These are phyloP conservation scores for Ceratocystis cubensis DNA, from an alignment of 2,329 filamentous ascomycete genomes.

Conservation along the genomic window DNA sequence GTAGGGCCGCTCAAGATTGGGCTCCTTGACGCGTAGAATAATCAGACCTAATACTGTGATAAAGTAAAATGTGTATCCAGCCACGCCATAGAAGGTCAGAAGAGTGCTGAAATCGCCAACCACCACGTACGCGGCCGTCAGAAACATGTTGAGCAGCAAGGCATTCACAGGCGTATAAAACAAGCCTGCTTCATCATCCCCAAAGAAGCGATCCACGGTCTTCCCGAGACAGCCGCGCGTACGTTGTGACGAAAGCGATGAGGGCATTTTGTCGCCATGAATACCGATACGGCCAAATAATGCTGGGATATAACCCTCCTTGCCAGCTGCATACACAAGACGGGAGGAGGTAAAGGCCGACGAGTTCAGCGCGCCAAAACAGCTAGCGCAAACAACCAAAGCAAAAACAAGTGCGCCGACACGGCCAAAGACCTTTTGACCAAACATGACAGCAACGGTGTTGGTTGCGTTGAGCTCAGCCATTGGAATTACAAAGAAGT, in stretches of 20 bases:
- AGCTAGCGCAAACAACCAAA: conserved; percentile 78
- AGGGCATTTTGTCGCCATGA: conserved; percentile 31
- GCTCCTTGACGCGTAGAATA: conserved; percentile 75
- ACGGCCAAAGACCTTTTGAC: conserved; percentile 75
- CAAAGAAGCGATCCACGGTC: conserved; percentile 48
- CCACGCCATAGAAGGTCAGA: conserved; percentile 93
- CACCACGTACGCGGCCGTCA: conserved; percentile 66
- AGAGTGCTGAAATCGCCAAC: conserved; percentile 86
- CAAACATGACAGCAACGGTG: conserved; percentile 92
- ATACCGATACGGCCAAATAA: conserved; percentile 76
- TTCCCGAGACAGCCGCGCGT: conserved; percentile 47
- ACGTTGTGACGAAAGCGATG: conserved; percentile 31
- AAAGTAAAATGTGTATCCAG: conserved; percentile 96
- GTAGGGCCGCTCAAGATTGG: conserved; percentile 78
- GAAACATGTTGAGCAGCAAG: conserved; percentile 62
- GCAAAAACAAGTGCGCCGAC: conserved; percentile 73
- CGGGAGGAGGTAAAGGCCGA: conserved; percentile 87
- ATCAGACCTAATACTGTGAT: conserved; percentile 87
- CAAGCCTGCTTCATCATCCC: conserved; percentile 65
- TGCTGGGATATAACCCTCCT: conserved; percentile 82
- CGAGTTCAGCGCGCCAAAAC: conserved; percentile 89
- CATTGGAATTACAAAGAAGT: conserved; percentile 83
- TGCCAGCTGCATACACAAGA: conserved; percentile 84
- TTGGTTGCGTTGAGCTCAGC: conserved; percentile 73
- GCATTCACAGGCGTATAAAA: conserved; percentile 94